Evolutionary conservation across 768 basidiomycete species (phyloP).

Genomic region (Kwoniella sp.): DNA sequence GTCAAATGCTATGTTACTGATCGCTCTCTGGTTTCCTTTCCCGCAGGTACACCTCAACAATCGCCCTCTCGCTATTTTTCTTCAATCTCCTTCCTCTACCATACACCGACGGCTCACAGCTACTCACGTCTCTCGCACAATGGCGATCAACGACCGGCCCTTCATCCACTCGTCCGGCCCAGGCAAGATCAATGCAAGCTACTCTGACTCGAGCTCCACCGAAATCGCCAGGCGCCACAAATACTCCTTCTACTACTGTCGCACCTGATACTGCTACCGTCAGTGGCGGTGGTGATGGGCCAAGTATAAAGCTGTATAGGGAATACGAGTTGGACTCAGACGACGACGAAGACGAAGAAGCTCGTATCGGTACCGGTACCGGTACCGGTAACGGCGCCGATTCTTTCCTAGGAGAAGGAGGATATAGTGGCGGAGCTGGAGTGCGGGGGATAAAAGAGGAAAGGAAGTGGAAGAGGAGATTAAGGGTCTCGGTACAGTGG

Average conservation of each 20-base stretch:
- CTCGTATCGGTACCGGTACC: not conserved
- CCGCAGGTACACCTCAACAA: conserved; percentile 56
- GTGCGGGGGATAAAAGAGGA: not conserved
- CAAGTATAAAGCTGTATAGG: conserved; percentile 27
- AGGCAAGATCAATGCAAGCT: not conserved
- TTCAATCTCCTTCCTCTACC: conserved; percentile 79
- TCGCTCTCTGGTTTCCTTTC: not conserved
- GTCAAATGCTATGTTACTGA: too few species aligned
- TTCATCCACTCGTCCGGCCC: not conserved
- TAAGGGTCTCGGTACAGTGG: conserved; percentile 33
- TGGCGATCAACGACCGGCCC: conserved; percentile 9
- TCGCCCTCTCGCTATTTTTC: conserved; percentile 75
- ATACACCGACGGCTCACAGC: conserved; percentile 69
- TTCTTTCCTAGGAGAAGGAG: not conserved
- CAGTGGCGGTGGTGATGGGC: not conserved
- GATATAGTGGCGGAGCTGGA: too few species aligned
- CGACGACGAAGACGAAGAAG: conserved; percentile 33
- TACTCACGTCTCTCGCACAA: conserved; percentile 57
- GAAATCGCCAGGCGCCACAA: not conserved
- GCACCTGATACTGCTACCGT: not conserved
- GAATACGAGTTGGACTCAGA: conserved; percentile 35
- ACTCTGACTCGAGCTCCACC: conserved; percentile 3
- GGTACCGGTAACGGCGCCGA: not conserved
- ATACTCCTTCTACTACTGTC: not conserved
- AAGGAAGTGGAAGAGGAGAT: conserved; percentile 32